These are phyloP conservation scores for Suhomyces vadensis DNA, from an alignment of 805 yeast genomes.

Conservation along the genomic window DNA sequence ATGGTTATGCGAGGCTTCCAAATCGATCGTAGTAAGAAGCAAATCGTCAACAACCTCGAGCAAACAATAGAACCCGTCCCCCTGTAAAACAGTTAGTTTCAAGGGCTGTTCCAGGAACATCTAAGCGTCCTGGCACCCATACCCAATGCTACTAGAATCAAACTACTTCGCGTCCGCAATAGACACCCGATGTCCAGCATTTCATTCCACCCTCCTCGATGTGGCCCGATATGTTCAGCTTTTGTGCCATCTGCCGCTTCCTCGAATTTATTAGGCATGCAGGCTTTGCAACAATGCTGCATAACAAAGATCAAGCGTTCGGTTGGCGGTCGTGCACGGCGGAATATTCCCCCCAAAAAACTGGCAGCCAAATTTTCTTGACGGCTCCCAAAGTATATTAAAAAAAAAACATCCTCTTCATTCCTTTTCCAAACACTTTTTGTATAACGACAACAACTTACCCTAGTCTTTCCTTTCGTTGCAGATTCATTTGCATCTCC, in stretches of 20 bases:
- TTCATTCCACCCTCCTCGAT: background rate
- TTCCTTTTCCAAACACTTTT: background rate
- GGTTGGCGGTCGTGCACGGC: background rate
- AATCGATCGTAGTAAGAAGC: background rate
- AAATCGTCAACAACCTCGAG: background rate
- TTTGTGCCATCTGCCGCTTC: background rate
- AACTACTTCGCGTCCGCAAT: no score
- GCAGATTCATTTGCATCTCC: slow-evolving; percentile 4
- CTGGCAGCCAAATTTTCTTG: background rate
- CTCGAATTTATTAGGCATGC: background rate
- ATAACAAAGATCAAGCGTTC: background rate
- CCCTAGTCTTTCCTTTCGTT: slow-evolving; percentile 15
- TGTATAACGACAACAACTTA: slow-evolving; percentile 8
- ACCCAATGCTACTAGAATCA: no score
- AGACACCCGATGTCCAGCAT: no score
- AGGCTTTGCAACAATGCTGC: background rate
- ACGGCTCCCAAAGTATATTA: background rate
- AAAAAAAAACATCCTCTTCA: background rate
- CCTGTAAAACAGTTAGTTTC: no score
- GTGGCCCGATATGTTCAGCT: background rate
- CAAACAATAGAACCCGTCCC: no score
- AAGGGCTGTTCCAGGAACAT: no score
- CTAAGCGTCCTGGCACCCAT: no score
- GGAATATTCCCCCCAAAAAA: background rate
- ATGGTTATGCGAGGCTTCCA: background rate